Evolutionary conservation across 805 yeast genomes (phyloP).

Genomic region (Sugiyamaella mastotermitis): DNA sequence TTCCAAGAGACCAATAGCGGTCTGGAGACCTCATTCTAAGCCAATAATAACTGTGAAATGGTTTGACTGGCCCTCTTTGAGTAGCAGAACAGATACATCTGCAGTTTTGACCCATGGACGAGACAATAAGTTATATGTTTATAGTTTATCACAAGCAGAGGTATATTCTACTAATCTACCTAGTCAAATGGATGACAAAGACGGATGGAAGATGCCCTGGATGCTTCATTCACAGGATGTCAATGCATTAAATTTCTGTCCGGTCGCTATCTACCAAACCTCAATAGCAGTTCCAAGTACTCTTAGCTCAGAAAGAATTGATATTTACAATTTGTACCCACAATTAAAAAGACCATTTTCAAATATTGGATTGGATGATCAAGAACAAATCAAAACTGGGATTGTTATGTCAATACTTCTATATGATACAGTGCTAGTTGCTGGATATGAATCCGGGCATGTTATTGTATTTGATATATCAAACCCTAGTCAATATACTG

Average conservation of each 20-base stretch:
- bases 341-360: conserved; percentile 7
- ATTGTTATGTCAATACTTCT: conserved; percentile 57
- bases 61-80: conserved; percentile 10
- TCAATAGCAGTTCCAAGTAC: conserved; percentile 59
- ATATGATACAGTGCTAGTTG: conserved; percentile 26
- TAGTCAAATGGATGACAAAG: conserved; percentile 16
- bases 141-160: conserved; percentile 20
- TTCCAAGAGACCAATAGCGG: conserved; percentile 47
- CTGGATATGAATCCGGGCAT: conserved; percentile 77
- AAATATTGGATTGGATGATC: conserved; percentile 11
- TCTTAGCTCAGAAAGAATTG: conserved; percentile 55
- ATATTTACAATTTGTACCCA: conserved; percentile 32
- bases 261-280: conserved; percentile 40
- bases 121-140: conserved; percentile 44
- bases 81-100: conserved; percentile 20
- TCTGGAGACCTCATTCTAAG: conserved; percentile 56
- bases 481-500: not conserved
- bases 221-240: conserved; percentile 52
- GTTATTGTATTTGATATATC: conserved; percentile 29
- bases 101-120: conserved; percentile 63
- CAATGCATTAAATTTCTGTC: conserved; percentile 67
- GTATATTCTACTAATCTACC: conserved; percentile 37
- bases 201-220: conserved; percentile 27
- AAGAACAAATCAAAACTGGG: conserved; percentile 36
- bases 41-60: conserved; percentile 47